Evolutionary conservation across 2,329 filamentous ascomycete species (phyloP).

Genomic region (Didymella segeticola): DNA sequence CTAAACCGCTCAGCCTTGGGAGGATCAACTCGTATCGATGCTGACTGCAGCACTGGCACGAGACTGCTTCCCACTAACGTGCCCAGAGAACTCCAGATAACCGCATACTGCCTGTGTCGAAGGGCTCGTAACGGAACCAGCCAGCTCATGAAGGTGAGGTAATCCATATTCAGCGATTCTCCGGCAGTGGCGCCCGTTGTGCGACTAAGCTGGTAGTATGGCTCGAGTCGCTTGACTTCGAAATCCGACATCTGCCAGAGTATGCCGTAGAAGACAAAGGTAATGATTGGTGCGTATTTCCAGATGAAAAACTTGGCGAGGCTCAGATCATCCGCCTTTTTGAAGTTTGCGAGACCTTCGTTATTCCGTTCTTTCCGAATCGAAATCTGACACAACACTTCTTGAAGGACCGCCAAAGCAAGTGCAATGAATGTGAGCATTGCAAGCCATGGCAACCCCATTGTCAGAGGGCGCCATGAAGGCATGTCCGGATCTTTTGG

Average conservation of each 20-base stretch:
- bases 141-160: constrained; percentile 72
- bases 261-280: constrained; percentile 58
- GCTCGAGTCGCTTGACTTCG: constrained; percentile 59
- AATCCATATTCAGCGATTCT: constrained; percentile 74
- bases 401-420: constrained; percentile 44
- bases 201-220: constrained; percentile 54
- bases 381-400: constrained; percentile 47
- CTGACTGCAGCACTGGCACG: constrained; percentile 72
- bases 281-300: constrained; percentile 53
- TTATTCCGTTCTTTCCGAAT: constrained; percentile 29
- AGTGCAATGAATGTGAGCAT: constrained; percentile 45
- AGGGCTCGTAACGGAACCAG: constrained; percentile 69
- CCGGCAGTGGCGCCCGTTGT: constrained; percentile 46
- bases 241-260: constrained; percentile 59
- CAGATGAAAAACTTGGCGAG: constrained; percentile 45
- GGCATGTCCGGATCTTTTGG: constrained; percentile 50
- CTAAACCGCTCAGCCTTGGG: constrained; percentile 57
- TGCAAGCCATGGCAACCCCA: constrained; percentile 47
- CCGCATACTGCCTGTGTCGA: constrained; percentile 69
- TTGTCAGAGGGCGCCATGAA: constrained; percentile 48
- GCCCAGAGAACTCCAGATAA: constrained; percentile 69
- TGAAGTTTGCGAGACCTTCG: constrained; percentile 41
- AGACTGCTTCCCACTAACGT: constrained; percentile 71
- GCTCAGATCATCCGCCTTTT: constrained; percentile 36
- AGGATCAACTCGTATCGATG: constrained; percentile 65